These are phyloP conservation scores for Geoglossum cookeanum DNA, from an alignment of 2,329 filamentous ascomycete species.

Conservation along the genomic window DNA sequence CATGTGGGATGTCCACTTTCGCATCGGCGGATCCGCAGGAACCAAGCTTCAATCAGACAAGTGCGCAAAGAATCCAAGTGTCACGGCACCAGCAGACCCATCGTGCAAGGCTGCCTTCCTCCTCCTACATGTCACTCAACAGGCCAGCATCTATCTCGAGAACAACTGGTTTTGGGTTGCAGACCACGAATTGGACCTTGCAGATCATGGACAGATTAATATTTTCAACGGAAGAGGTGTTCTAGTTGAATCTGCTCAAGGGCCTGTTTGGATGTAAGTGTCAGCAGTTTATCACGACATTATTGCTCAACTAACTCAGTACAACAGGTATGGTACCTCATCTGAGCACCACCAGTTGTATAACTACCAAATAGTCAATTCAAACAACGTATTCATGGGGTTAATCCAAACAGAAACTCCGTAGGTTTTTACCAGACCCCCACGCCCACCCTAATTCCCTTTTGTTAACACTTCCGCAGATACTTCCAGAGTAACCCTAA, in stretches of 20 bases:
- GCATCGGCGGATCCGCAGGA: constrained; percentile 71
- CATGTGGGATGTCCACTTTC: constrained; percentile 93
- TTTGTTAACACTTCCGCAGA: background rate
- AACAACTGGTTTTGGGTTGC: constrained; percentile 84
- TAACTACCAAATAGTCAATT: constrained; percentile 70
- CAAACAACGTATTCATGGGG: constrained; percentile 62
- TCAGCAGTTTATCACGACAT: background rate
- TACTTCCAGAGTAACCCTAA: constrained; percentile 70
- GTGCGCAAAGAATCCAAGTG: constrained; percentile 57
- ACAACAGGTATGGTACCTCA: constrained; percentile 42
- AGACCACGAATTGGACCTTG: constrained; percentile 70
- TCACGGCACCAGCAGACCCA: constrained; percentile 39
- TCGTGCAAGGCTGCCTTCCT: constrained; percentile 57
- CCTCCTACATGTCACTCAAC: constrained; percentile 35
- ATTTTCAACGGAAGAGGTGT: constrained; percentile 80
- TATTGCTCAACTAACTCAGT: background rate
- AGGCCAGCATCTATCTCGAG: constrained; percentile 57
- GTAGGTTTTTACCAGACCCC: constrained; percentile 24
- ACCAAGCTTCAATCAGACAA: constrained; percentile 63
- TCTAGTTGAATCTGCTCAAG: constrained; percentile 53
- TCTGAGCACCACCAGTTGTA: constrained; percentile 41
- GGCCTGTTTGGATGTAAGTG: constrained; percentile 51
- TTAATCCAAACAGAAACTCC: constrained; percentile 81
- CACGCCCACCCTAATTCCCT: constrained; percentile 9
- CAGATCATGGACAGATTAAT: constrained; percentile 46